phyloP scores from a whole-genome alignment of 371 early-diverging fungal genomes.

The Mucor sp. region DNA sequence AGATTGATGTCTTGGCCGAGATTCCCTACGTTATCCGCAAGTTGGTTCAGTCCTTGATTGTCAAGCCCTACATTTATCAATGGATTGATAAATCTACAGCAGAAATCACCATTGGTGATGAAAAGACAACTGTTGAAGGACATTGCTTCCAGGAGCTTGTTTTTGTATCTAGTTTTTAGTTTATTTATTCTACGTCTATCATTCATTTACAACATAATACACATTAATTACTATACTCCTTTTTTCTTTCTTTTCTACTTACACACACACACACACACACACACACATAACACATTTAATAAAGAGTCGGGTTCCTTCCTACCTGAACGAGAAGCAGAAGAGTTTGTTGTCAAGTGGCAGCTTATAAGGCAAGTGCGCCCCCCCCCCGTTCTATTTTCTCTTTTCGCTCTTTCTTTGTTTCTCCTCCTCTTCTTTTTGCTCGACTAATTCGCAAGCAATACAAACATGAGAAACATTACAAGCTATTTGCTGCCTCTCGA shows the following conservation, averaged over 20 bases:
- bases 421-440: background rate
- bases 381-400: background rate
- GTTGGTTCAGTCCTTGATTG: slow-evolving; percentile 88
- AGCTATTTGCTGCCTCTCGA: background rate
- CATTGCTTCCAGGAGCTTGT: slow-evolving; percentile 71
- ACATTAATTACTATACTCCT: background rate
- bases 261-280: background rate
- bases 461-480: background rate
- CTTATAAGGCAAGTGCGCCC: background rate
- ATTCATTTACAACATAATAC: slow-evolving; percentile 1
- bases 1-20: slow-evolving; percentile 87
- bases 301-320: background rate
- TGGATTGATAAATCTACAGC: slow-evolving; percentile 74
- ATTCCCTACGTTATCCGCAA: slow-evolving; percentile 89
- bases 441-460: background rate
- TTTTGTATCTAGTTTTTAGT: slow-evolving; percentile 52
- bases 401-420: background rate
- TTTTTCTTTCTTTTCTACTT: background rate
- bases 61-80: slow-evolving; percentile 93
- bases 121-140: slow-evolving; percentile 60
- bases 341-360: background rate
- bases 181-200: background rate
- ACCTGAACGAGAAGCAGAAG: too few species aligned
- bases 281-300: background rate
- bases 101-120: slow-evolving; percentile 68